Conservation (phyloP, 441 rosid species). For the Adansonia madagascariensis region DNA sequence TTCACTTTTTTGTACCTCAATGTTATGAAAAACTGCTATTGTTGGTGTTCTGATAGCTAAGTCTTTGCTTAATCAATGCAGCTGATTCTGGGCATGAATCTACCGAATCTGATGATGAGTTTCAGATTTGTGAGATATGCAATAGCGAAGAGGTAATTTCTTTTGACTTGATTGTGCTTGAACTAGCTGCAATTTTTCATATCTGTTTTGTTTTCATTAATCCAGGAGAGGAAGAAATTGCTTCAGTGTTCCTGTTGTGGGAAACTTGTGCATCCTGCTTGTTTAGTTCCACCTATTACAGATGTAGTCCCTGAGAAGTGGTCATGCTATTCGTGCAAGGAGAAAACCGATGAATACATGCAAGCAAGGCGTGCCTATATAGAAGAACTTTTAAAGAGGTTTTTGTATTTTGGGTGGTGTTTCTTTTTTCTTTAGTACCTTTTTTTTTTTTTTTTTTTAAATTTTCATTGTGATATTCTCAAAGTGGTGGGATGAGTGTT, state of each 20-base stretch:
- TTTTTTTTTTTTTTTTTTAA: not conserved
- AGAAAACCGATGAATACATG: conserved; percentile 91
- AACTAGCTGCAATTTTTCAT: conserved; percentile 26
- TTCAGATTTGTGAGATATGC: conserved; percentile 96
- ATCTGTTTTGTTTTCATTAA: conserved; percentile 35
- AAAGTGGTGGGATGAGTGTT: not conserved
- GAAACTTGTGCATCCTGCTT: conserved; percentile 83
- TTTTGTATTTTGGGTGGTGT: conserved; percentile 25
- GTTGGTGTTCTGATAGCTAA: not conserved
- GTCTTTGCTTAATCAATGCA: conserved; percentile 46
- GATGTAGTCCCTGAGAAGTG: conserved; percentile 78
- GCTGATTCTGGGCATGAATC: conserved; percentile 87
- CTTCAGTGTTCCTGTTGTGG: conserved; percentile 95
- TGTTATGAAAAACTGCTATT: conserved; percentile 6
- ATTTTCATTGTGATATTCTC: conserved; percentile 16
- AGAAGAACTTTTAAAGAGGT: conserved; percentile 83
- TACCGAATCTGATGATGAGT: conserved; percentile 95
- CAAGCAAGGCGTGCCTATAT: conserved; percentile 69
- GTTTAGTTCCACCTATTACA: conserved; percentile 81
- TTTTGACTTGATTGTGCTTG: conserved; percentile 33
- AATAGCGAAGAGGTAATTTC: conserved; percentile 80
- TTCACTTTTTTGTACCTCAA: not conserved
- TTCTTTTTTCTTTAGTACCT: conserved; percentile 4
- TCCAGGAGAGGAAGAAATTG: conserved; percentile 92
- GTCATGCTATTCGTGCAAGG: conserved; percentile 95